Evolutionary conservation across 2,329 filamentous ascomycete species (phyloP).

Genomic region (Stemphylium beticola): DNA sequence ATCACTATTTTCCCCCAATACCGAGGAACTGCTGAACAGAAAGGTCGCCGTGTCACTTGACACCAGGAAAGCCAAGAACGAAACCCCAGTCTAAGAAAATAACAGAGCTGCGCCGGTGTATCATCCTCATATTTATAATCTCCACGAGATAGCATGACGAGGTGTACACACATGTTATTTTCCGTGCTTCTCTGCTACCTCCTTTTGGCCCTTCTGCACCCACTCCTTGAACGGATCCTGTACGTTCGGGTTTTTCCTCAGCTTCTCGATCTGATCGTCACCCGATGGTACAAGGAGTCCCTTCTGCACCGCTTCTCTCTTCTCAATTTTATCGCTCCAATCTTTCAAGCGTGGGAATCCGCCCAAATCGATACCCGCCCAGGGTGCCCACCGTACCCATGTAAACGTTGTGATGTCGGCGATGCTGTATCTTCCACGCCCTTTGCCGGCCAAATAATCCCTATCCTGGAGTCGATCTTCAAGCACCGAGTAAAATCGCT

Average conservation of each 20-base stretch:
- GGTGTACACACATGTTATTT: slow-evolving; percentile 24
- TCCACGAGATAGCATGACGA: no score
- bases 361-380: slow-evolving; percentile 68
- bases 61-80: no score
- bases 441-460: slow-evolving; percentile 65
- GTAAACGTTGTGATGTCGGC: slow-evolving; percentile 79
- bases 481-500: slow-evolving; percentile 77
- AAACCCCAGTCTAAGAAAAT: no score
- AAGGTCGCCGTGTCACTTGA: no score
- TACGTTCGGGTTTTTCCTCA: slow-evolving; percentile 29
- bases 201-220: slow-evolving; percentile 30
- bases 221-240: slow-evolving; percentile 34
- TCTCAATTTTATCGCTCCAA: slow-evolving; percentile 55
- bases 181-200: slow-evolving; percentile 50
- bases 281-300: slow-evolving; percentile 51
- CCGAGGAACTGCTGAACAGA: no score
- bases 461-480: slow-evolving; percentile 67
- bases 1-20: no score
- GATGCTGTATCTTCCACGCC: slow-evolving; percentile 60
- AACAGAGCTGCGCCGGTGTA: no score
- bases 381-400: slow-evolving; percentile 69
- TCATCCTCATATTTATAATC: no score
- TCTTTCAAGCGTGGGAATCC: slow-evolving; percentile 65
- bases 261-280: slow-evolving; percentile 32
- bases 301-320: slow-evolving; percentile 58